Conservation (phyloP, 331 rosid genomes). For the Spiraea crenata region DNA sequence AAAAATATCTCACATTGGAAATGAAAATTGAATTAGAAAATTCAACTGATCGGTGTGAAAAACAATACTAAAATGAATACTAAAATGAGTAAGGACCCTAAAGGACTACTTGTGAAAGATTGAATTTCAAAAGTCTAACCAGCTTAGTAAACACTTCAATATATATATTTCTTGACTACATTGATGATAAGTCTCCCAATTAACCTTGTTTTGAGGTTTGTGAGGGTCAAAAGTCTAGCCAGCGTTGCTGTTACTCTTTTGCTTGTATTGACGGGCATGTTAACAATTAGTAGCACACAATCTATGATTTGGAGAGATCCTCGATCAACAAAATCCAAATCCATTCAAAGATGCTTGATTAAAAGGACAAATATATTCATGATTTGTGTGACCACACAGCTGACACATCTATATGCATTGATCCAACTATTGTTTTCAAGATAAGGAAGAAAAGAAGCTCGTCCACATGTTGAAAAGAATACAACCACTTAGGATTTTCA, state of each 20-base stretch:
- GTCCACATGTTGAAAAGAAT: conserved; percentile 37
- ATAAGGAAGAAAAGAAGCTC: conserved; percentile 44
- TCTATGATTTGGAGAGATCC: background rate
- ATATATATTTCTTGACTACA: background rate
- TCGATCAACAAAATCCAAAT: background rate
- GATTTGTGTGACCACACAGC: conserved; percentile 39
- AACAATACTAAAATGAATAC: too few relatives aligned
- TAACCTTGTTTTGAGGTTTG: background rate
- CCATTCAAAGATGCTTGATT: background rate
- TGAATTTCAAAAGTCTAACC: conserved; percentile 3
- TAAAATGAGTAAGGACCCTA: too few relatives aligned
- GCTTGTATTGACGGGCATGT: conserved; percentile 1
- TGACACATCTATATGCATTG: conserved; percentile 30
- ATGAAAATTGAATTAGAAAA: too few relatives aligned
- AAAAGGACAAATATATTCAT: conserved; percentile 1
- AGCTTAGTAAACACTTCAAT: background rate
- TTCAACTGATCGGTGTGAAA: too few relatives aligned
- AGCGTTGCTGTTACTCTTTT: background rate
- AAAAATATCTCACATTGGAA: too few relatives aligned
- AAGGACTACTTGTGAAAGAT: background rate
- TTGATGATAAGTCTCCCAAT: background rate
- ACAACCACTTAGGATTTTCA: conserved; percentile 16
- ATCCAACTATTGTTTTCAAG: conserved; percentile 18
- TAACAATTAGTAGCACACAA: background rate
- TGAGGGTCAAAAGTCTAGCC: conserved; percentile 10